phyloP scores from a whole-genome alignment of 345 rosid genomes.

The Populus davidiana region DNA sequence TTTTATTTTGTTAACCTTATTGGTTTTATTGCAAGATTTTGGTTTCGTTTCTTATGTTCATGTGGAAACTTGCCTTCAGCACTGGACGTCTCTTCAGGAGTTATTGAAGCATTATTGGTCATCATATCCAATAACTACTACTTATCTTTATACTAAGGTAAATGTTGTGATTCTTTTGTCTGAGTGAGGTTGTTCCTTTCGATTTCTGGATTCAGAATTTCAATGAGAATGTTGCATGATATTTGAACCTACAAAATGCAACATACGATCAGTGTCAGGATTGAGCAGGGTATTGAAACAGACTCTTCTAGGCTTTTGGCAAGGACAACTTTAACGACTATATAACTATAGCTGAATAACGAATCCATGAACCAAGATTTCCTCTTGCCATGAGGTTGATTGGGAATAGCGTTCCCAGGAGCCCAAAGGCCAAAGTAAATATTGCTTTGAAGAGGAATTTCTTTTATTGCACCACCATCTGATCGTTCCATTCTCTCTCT shows the following conservation, averaged over 20 bases:
- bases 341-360: neutral
- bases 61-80: slow-evolving; percentile 44
- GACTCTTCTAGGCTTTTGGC: too few relatives aligned
- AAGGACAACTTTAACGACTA: neutral
- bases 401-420: neutral
- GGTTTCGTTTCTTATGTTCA: slow-evolving; percentile 26
- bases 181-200: neutral
- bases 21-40: slow-evolving; percentile 8
- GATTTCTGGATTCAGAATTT: neutral
- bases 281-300: neutral
- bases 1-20: slow-evolving; percentile 1
- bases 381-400: neutral
- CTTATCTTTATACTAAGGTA: slow-evolving; percentile 76
- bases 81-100: slow-evolving; percentile 77
- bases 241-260: neutral
- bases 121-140: slow-evolving; percentile 80
- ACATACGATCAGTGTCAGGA: neutral
- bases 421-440: neutral
- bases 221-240: neutral
- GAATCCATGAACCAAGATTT: neutral
- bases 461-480: neutral
- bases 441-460: neutral
- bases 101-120: slow-evolving; percentile 87
- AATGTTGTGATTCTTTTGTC: slow-evolving; percentile 1
- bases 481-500: slow-evolving; percentile 3